These are phyloP conservation scores for Fusarium buharicum DNA, from an alignment of 2,329 filamentous ascomycete species.

Conservation along the genomic window DNA sequence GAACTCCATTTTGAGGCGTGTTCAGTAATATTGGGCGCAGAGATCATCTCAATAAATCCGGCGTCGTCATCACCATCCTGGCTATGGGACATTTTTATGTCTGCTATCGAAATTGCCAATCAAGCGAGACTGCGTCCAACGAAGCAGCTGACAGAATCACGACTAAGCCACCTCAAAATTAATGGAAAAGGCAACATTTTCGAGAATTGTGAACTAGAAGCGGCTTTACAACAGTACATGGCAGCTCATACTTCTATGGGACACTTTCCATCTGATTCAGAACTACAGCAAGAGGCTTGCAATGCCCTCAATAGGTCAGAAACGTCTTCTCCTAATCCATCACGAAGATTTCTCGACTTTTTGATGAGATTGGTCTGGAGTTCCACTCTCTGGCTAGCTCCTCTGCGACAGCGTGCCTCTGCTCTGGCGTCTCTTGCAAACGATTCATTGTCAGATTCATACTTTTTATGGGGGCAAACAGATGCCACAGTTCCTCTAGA, in stretches of 20 bases:
- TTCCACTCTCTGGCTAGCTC: constrained; percentile 27
- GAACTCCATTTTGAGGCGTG: constrained; percentile 37
- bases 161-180: constrained; percentile 32
- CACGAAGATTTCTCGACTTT: constrained; percentile 28
- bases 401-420: constrained; percentile 18
- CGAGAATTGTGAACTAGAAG: constrained; percentile 35
- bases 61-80: constrained; percentile 23
- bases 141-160: constrained; percentile 24
- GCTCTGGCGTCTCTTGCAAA: constrained; percentile 4
- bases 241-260: constrained; percentile 20
- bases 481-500: constrained; percentile 9
- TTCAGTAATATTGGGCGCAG: constrained; percentile 28
- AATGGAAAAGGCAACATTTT: constrained; percentile 37
- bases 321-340: constrained; percentile 10
- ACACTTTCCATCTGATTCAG: constrained; percentile 26
- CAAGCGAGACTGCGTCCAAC: constrained; percentile 29
- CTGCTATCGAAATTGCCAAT: constrained; percentile 21
- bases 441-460: constrained; percentile 10
- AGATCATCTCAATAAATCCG: constrained; percentile 28
- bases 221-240: constrained; percentile 27
- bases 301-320: constrained; percentile 16
- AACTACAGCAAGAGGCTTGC: constrained; percentile 33
- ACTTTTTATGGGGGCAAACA: constrained; percentile 13
- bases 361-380: constrained; percentile 31
- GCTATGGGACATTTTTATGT: constrained; percentile 39